These are phyloP conservation scores for Prototheca cutis DNA, from an alignment of 163 green algal species.

Conservation along the genomic window DNA sequence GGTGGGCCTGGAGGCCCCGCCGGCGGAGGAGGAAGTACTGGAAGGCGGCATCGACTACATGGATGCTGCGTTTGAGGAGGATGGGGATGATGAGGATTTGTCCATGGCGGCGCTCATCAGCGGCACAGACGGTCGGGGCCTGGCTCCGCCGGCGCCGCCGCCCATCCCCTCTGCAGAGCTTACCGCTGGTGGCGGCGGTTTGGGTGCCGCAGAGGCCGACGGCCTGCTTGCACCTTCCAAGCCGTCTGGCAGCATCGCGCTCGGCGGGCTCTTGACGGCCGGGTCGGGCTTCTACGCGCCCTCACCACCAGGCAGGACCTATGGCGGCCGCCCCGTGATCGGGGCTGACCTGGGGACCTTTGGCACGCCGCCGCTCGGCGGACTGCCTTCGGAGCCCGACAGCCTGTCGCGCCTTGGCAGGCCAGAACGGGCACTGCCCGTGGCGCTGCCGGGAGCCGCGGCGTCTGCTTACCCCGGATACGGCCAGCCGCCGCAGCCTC, in stretches of 20 bases:
- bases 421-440: no score
- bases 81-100: conserved; percentile 32
- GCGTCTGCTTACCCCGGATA: no score
- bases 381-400: no score
- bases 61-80: conserved; percentile 5
- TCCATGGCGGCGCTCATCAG: conserved; percentile 20
- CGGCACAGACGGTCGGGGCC: neutral
- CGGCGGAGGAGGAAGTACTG: conserved; percentile 15
- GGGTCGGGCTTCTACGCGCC: conserved; percentile 4
- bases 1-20: conserved; percentile 21
- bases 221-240: no score
- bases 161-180: neutral
- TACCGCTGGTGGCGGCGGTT: neutral
- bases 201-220: neutral
- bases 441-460: no score
- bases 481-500: no score
- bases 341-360: no score
- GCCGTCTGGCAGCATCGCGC: conserved; percentile 23
- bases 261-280: conserved; percentile 20
- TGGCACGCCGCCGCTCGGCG: no score
- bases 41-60: neutral
- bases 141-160: neutral
- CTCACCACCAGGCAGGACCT: conserved; percentile 3
- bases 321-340: no score
- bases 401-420: no score